phyloP scores from a whole-genome alignment of 1,284 basidiomycete species.

The Apiotrichum veenhuisii region DNA sequence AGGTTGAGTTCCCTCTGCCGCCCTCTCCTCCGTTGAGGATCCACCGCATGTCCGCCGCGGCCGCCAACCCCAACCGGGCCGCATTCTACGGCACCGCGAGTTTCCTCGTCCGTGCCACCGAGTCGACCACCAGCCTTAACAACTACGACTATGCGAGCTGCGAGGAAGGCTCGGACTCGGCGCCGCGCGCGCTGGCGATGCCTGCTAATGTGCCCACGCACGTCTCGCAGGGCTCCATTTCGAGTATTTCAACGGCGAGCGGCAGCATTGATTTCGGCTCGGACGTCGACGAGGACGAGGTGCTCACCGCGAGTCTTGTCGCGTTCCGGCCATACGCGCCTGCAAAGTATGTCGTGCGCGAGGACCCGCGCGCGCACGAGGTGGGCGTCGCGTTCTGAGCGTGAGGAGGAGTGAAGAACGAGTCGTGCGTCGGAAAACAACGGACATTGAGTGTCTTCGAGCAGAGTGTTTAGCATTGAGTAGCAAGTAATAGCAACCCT shows the following conservation, averaged over 20 bases:
- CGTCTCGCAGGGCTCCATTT: slow-evolving; percentile 2
- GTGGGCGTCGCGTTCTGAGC: slow-evolving; percentile 17
- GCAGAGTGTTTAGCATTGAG: no score
- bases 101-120: not conserved
- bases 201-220: no score
- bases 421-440: no score
- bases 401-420: not conserved
- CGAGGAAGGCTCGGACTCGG: not conserved
- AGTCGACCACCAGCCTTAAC: slow-evolving; percentile 2
- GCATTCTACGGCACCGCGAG: slow-evolving; percentile 34
- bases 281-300: slow-evolving; percentile 37
- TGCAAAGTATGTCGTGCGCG: slow-evolving; percentile 10
- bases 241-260: slow-evolving; percentile 11
- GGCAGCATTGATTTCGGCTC: not conserved
- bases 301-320: slow-evolving; percentile 40
- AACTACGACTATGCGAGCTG: not conserved
- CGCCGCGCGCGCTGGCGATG: no score
- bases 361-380: slow-evolving; percentile 14
- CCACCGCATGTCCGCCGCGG: slow-evolving; percentile 27
- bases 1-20: not conserved
- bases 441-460: no score
- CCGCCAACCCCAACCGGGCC: slow-evolving; percentile 38
- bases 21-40: not conserved
- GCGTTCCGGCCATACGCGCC: slow-evolving; percentile 29
- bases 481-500: no score